Base-by-base conservation (phyloP, 768 basidiomycete species). In the Pulveroboletus sp. region DNA sequence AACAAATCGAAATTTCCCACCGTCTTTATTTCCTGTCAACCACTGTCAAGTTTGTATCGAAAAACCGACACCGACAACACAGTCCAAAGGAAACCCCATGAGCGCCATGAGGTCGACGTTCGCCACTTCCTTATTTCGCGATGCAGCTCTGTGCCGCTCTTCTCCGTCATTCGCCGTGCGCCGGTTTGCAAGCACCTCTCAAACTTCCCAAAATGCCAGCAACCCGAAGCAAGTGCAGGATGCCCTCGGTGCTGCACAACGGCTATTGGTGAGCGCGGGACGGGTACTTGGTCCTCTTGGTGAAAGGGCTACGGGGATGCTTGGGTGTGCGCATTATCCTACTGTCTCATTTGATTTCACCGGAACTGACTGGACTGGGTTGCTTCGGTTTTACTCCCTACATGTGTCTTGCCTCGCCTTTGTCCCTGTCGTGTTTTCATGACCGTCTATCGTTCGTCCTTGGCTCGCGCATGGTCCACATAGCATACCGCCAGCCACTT, bases 401-500 rank as follows among this genome's bases (percentile, higher is more conserved):
- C 37, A 15, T 17, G 11, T 5, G 33, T 37, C 18, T 27, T 18
- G 7, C 7, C 4, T 15, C 30, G n/a, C 0, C n/a, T 21, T 10
- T 11, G 30, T 31, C 31, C 31, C 13, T 13, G 31, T 32, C 31
- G 11, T 28, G 14, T 30, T 26, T 39, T 8, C 11, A 3, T 30
- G 13, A 30, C 13, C 27, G 21, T 43, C 14, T 5, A 5, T 38
- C 30, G 21, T 4, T 21, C 4, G 21, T 21, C 21, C 21, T 21
- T 32, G 32, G 24, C 43, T 30, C 17, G 49, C 39, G 39, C 41
- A 33, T 38, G 40, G 41, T 18, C 28, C 15, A 5, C 21, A 32
- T 52, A 81, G 91, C 82, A 9, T 90, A 91, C 73, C 81, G 82
- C 53, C 76, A 87, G 62, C 89, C 90, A 5, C 63, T 93, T 32